Base-by-base conservation (phyloP, 2,329 filamentous ascomycete species). In the Fusarium sarcochroum region DNA sequence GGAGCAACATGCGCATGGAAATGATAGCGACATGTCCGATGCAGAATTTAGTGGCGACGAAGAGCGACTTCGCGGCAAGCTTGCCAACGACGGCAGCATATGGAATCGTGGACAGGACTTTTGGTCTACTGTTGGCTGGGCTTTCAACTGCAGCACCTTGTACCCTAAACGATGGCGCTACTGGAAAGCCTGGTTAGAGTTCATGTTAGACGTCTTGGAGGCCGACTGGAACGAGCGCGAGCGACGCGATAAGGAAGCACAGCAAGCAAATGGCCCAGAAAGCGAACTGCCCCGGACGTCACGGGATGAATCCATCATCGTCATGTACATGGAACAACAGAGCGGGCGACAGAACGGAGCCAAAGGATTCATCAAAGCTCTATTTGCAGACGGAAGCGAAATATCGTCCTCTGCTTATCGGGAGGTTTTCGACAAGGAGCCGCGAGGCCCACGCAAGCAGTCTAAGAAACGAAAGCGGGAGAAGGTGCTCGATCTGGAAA, bases 81-180 rank as follows among this genome's bases (percentile, higher is more conserved):
- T 93, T 58, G 90, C 90, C 2, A 86, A 87, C 50, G 82, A 86
- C 15, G 85, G 89, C 42, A 90, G 91, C 30, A 67, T 98, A 3
- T 97, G 92, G 88, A 82, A 81, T 17, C 86, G 88, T n/a, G 92
- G 91, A 1, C 89, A 92, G 63, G 93, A 97, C 75, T 97, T 98
- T 73, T 99, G 96, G 93, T 87, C 90, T 41, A 87, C 93, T 0
- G 86, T 96, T 0, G 96, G 95, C 5, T 98, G 96, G 96, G 91
- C 93, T 0, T 94, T 98, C 77, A 96, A 95, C 76, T 98, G 95
- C 80, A 94, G 93, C 51, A 86, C 91, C 3, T 78, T 86, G 32
- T 85, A 95, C 70, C 89, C 89, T 2, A 85, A 87, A 40, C 86
- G 95, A 20, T 98, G 96, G 95, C 86, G 84, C 49, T 86, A 90